Conservation (phyloP, 2,329 filamentous ascomycete species). For the Cercospora citrullina region DNA sequence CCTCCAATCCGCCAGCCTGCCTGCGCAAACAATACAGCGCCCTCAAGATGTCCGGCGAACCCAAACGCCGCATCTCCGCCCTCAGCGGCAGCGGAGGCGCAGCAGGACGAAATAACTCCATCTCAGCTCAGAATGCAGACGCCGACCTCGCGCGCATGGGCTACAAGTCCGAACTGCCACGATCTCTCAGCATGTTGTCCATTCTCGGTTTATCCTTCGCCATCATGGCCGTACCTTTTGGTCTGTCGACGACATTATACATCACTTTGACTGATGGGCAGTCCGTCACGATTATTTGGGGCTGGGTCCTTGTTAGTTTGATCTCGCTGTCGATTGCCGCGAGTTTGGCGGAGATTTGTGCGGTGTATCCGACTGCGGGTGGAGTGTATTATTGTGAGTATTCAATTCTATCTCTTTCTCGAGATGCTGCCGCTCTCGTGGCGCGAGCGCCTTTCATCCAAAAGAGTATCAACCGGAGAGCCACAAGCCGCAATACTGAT, state of each 20-base stretch:
- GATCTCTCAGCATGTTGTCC: conserved; percentile 68
- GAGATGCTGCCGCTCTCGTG: not conserved
- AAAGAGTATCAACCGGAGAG: too few relatives aligned
- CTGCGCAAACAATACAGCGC: not conserved
- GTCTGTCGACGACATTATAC: conserved; percentile 66
- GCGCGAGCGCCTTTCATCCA: too few relatives aligned
- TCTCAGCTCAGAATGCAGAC: conserved; percentile 52
- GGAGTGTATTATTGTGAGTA: conserved; percentile 63
- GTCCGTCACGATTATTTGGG: conserved; percentile 68
- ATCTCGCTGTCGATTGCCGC: conserved; percentile 65
- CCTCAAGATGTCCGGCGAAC: conserved; percentile 15
- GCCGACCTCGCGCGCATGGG: conserved; percentile 65
- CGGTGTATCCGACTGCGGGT: conserved; percentile 67
- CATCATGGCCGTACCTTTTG: conserved; percentile 72
- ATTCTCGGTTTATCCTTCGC: conserved; percentile 70
- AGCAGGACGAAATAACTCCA: conserved; percentile 17
- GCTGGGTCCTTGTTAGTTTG: conserved; percentile 66
- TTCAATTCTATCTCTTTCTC: not conserved
- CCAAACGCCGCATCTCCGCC: conserved; percentile 22
- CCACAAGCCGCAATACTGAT: too few relatives aligned
- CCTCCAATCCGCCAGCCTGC: not conserved
- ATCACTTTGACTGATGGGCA: conserved; percentile 69
- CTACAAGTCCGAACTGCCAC: conserved; percentile 66
- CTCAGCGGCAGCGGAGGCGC: not conserved
- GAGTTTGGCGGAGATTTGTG: conserved; percentile 68